Percentiles rank a stretch among this genome's conserved stretches.
Evolutionary conservation across 2,329 filamentous ascomycete species (phyloP).

Genomic region (Colletotrichum incanum): DNA sequence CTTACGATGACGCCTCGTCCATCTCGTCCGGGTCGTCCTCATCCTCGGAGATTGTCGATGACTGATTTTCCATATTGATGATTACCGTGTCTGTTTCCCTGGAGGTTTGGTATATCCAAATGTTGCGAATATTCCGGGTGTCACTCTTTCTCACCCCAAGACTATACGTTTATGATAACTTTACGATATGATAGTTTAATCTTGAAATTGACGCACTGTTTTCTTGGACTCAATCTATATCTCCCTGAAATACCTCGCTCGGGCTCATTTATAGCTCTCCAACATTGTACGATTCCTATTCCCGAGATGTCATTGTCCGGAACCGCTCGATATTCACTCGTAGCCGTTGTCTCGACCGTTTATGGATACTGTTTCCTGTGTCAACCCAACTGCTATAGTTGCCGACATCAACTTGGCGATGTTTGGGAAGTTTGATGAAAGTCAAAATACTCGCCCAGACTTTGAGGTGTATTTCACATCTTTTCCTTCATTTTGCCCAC

Average conservation of each 20-base stretch:
- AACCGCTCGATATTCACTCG: too few relatives aligned
- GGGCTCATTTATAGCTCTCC: neutral
- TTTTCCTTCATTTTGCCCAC: too few relatives aligned
- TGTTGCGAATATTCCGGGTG: neutral
- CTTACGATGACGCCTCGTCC: slow-evolving; percentile 28
- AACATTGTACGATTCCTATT: neutral
- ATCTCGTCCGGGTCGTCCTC: slow-evolving; percentile 1
- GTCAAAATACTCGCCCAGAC: too few relatives aligned
- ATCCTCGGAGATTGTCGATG: slow-evolving; percentile 19
- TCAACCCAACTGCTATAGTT: too few relatives aligned
- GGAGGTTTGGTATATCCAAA: neutral
- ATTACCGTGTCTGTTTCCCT: neutral
- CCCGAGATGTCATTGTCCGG: too few relatives aligned
- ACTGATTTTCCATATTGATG: neutral
- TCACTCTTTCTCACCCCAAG: neutral
- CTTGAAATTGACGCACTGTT: neutral
- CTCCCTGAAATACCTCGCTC: neutral
- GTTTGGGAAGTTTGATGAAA: too few relatives aligned
- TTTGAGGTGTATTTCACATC: too few relatives aligned
- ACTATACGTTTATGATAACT: neutral
- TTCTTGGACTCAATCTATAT: neutral
- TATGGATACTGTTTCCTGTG: too few relatives aligned
- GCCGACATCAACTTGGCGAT: too few relatives aligned
- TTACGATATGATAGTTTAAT: neutral
- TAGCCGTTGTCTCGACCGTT: too few relatives aligned